Evolutionary conservation across 176 grass and related monocot genomes (phyloP), one percentile per base, ranked within the genome.

Genomic region (Oryza glaberrima): DNA sequence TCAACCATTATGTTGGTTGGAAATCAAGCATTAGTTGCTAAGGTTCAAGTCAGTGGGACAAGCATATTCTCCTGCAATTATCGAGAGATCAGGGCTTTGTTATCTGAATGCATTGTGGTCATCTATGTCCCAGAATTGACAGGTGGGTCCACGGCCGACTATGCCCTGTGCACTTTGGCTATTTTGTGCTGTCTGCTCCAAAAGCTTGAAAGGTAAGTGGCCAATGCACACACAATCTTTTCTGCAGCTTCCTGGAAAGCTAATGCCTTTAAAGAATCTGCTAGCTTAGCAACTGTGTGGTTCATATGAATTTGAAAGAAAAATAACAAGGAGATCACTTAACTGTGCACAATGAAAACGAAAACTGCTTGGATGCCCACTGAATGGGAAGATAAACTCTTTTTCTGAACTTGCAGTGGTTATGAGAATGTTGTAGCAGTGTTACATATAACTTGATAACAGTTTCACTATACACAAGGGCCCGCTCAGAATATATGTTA

Each of bases 61-160:
- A 76, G 85, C 89, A 91, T 87, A 87, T 91, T 81, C 85, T 58
- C 35, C 32, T 22, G 75, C 80, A 81, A 84, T 79, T 79, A 83
- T 36, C 47, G 69, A 83, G 69, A 79, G 61, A 67, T 69, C 35
- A 76, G 77, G 77, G 15, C 61, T 47, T 47, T 67, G 73, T 52
- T 20, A 67, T 76, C 47, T 85, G 35, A 51, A 28, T 43, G 16
- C 82, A 34, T 67, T 22, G 43, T 45, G 75, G 11, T 28, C 41
- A 76, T 61, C 13, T 64, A 32, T 73, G 49, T 73, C 75, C 6
- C 75, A 43, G 43, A 79, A 79, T 83, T 79, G 74, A 75, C 38
- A 73, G 47, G 35, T 67, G 47, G 11, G 38, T 47, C 79, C 80
- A 75, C 69, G 11, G n/a, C 70, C 61, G 65, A 51, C 63, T 83